Base-by-base conservation (phyloP, 148 eudicot species). In the Rhododendron mucronatum region DNA sequence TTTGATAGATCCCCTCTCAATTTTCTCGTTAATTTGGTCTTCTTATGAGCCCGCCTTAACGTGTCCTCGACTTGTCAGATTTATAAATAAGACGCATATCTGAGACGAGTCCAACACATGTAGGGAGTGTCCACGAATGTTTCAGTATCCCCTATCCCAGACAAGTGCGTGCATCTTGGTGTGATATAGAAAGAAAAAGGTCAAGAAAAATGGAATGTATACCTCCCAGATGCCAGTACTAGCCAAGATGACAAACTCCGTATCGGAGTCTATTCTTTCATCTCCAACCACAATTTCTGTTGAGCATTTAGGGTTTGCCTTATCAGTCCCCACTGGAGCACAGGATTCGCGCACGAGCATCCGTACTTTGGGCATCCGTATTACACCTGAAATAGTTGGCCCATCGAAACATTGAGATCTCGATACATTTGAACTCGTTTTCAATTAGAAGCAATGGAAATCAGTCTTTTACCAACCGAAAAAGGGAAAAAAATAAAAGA, bases 191-290 rank as follows among this genome's bases (percentile, higher is more conserved):
- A 65, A 26, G 14, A 65, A 26, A 11, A 67, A 1, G 33, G 33
- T 9, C 50, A 18, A 12, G 30, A 30, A 15, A 16, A 10, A 41
- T 26, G 39, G 13, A 30, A 5, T 30, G 4, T 1, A 11, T 90
- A 93, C 97, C 95, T 94, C 91, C 90, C 93, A 95, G 80, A 95
- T 88, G 82, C 98, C 97, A 63, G 83, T 83, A 83, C 95, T 93
- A 47, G 93, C 96, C 85, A 95, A 87, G 91, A 95, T 94, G 53
- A 92, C 89, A 88, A 94, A 93, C 85, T 95, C 97, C 18, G 95
- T 93, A 48, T 91, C 92, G 67, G 93, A 89, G 83, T 93, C 95
- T 48, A 95, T 90, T 59, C 87, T 90, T 30, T 91, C 92, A 26
- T 91, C 79, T 69, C 85, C 92, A 79, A 89, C 87, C 16, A 53